Evolutionary conservation across 2,329 filamentous ascomycete species (phyloP).

Genomic region (Diaporthe caulivora): DNA sequence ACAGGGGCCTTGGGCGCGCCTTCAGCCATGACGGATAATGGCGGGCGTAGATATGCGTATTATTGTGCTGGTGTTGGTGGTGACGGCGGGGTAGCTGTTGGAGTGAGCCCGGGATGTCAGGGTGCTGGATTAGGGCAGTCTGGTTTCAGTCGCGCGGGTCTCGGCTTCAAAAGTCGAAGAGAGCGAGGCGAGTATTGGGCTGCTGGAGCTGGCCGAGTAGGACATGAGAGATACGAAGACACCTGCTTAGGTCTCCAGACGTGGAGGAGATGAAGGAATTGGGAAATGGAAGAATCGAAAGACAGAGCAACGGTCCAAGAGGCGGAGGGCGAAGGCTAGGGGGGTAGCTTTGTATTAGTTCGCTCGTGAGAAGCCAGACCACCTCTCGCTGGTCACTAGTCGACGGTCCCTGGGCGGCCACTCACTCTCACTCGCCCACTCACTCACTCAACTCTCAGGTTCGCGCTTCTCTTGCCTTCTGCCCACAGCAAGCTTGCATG

Average conservation of each 20-base stretch:
- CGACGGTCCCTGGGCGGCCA: neutral
- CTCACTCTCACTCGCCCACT: neutral
- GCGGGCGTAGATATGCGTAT: slow-evolving; percentile 40
- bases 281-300: slow-evolving; percentile 11
- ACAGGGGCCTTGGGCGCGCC: slow-evolving; percentile 65
- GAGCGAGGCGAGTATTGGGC: neutral
- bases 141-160: neutral
- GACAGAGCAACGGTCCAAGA: neutral
- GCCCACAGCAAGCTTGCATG: neutral
- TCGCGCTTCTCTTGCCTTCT: neutral
- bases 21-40: slow-evolving; percentile 56
- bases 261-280: neutral
- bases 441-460: neutral
- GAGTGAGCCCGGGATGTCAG: neutral
- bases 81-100: slow-evolving; percentile 37
- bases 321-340: slow-evolving; percentile 14
- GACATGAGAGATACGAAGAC: neutral
- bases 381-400: neutral
- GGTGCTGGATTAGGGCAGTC: neutral
- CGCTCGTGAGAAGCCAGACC: slow-evolving; percentile 13
- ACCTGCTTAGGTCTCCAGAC: neutral
- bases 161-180: neutral
- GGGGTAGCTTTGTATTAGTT: slow-evolving; percentile 38
- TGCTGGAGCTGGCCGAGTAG: neutral
- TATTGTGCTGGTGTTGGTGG: neutral